These are phyloP conservation scores for Piper longum DNA, from an alignment of 164 flowering plant genomes.

Conservation along the genomic window DNA sequence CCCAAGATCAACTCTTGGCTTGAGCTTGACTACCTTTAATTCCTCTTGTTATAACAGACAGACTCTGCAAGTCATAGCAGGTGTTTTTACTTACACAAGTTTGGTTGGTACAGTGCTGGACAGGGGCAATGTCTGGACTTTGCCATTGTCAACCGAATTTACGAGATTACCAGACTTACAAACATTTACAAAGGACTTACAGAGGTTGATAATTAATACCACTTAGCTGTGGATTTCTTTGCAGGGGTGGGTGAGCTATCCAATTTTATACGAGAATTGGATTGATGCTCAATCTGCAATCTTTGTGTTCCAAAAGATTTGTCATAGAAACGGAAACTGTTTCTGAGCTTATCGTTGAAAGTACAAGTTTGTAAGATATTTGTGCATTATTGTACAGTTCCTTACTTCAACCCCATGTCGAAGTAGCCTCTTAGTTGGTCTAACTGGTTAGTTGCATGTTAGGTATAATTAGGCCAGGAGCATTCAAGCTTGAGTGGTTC, in stretches of 20 bases:
- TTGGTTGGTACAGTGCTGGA: slow-evolving; percentile 97
- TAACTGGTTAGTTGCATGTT: not conserved
- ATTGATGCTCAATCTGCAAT: slow-evolving; percentile 17
- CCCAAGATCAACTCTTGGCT: not conserved
- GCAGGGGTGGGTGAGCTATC: slow-evolving; percentile 56
- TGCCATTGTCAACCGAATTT: slow-evolving; percentile 49
- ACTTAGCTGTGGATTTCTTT: slow-evolving; percentile 76
- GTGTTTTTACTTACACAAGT: too few species aligned
- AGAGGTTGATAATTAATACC: slow-evolving; percentile 76
- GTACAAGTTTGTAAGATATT: not conserved
- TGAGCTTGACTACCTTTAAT: not conserved
- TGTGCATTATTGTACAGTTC: not conserved
- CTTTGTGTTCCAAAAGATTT: too few species aligned
- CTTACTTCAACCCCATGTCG: not conserved
- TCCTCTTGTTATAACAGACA: slow-evolving; percentile 12
- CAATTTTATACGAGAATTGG: slow-evolving; percentile 60
- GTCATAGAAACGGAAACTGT: too few species aligned
- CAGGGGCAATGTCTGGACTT: slow-evolving; percentile 39
- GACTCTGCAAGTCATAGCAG: too few species aligned
- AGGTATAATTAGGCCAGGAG: not conserved
- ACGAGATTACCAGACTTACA: slow-evolving; percentile 70
- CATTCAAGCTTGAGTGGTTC: not conserved
- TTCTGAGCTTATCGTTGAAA: not conserved
- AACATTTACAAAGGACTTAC: slow-evolving; percentile 87
- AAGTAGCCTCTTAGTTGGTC: not conserved